Percentiles rank a stretch among this genome's conserved stretches.
These are phyloP conservation scores for Penicillium maclennaniae DNA, from an alignment of 495 filamentous ascomycete genomes.

Conservation along the genomic window DNA sequence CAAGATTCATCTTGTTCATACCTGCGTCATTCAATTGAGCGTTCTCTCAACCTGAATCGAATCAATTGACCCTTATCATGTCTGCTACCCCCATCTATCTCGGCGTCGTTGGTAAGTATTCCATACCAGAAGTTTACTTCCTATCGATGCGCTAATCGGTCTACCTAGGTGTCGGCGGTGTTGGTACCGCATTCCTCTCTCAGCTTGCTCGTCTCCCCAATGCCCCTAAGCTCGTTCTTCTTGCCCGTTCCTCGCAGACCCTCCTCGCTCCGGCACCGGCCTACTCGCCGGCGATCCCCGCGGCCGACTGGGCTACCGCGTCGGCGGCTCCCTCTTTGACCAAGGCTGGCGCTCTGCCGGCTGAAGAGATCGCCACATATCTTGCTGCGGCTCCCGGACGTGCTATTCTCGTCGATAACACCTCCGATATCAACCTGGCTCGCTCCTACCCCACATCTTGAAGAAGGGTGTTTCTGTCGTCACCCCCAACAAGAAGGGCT, in stretches of 20 bases:
- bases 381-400: constrained; percentile 64
- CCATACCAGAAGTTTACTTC: background rate
- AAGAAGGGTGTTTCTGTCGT: constrained; percentile 76
- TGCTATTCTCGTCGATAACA: constrained; percentile 85
- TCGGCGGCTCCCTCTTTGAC: constrained; percentile 54
- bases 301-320: constrained; percentile 47
- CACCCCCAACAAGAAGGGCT: constrained; percentile 96
- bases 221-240: constrained; percentile 68
- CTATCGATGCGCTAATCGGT: background rate
- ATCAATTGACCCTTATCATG: constrained; percentile 27
- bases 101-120: constrained; percentile 41
- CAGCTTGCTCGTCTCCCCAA: constrained; percentile 67
- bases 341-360: constrained; percentile 41
- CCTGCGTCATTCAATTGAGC: background rate
- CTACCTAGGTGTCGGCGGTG: constrained; percentile 76
- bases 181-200: constrained; percentile 83
- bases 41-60: background rate
- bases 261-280: constrained; percentile 51
- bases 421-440: constrained; percentile 74
- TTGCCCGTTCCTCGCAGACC: constrained; percentile 73
- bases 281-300: constrained; percentile 47
- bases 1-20: background rate
- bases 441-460: constrained; percentile 70
- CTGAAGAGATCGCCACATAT: constrained; percentile 63
- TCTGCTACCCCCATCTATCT: constrained; percentile 43